Percentiles rank a stretch among this genome's conserved stretches.
Conservation (phyloP, 192 early-diverging fungal genomes). For the Geranomyces variabilis region DNA sequence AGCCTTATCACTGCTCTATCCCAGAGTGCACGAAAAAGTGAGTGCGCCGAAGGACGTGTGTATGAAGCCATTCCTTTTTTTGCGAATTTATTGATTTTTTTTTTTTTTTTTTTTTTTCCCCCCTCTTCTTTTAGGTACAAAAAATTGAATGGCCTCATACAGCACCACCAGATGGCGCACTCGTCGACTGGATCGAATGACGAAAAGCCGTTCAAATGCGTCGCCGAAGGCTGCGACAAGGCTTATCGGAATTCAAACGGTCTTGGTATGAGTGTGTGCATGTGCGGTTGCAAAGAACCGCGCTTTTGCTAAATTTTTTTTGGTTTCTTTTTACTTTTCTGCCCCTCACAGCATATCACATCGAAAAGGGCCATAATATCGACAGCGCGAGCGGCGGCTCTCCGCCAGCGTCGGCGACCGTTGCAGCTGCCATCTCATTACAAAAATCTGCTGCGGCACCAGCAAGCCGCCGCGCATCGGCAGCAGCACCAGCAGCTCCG, state of each 20-base stretch:
- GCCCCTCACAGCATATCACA: constrained; percentile 33
- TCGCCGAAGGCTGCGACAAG: constrained; percentile 24
- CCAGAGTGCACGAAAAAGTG: constrained; percentile 22
- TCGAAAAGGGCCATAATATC: constrained; percentile 32
- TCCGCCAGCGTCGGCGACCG: background rate
- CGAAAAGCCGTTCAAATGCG: constrained; percentile 40
- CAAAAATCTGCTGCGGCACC: too few species aligned
- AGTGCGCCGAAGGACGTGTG: too few species aligned
- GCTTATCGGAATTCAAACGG: constrained; percentile 41
- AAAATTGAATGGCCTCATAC: constrained; percentile 90
- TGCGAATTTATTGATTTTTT: background rate
- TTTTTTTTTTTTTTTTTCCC: constrained; percentile 11
- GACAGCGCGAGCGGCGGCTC: background rate
- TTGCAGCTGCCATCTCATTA: too few species aligned
- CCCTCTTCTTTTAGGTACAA: constrained; percentile 59
- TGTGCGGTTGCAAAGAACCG: background rate
- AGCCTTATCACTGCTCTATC: constrained; percentile 24
- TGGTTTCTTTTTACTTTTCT: background rate
- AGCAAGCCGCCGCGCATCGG: too few species aligned
- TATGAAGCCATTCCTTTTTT: background rate
- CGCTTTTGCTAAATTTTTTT: background rate
- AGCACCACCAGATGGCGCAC: constrained; percentile 81
- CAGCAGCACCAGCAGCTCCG: background rate
- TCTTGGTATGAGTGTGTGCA: constrained; percentile 15
- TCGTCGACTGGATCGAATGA: constrained; percentile 50